These are phyloP conservation scores for Shiraia sp. DNA, from an alignment of 2,329 filamentous ascomycete genomes.

Conservation along the genomic window DNA sequence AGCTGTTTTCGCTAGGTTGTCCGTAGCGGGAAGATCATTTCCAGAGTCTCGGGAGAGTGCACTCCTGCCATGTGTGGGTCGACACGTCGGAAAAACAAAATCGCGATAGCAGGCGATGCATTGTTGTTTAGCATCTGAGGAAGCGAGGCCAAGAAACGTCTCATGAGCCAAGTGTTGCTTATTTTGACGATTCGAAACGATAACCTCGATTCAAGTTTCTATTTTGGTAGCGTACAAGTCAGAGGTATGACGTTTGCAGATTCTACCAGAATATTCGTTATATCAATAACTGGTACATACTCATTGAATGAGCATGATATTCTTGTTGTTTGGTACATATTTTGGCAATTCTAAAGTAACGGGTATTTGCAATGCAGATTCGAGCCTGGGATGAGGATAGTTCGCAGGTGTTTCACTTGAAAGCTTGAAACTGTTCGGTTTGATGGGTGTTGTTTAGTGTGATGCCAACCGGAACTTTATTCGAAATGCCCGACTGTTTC, in stretches of 20 bases:
- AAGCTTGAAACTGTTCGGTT: conserved; percentile 32
- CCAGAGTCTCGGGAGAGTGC: conserved; percentile 13
- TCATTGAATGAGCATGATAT: no score
- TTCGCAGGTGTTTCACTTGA: conserved; percentile 19
- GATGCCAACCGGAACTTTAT: conserved; percentile 8
- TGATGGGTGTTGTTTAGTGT: conserved; percentile 30
- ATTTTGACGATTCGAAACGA: conserved; percentile 34
- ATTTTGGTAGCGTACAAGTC: no score
- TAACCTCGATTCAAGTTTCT: not conserved
- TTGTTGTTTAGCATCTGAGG: conserved; percentile 38
- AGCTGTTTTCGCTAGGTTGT: conserved; percentile 11
- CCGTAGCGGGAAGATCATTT: conserved; percentile 25
- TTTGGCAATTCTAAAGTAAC: no score
- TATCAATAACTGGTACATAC: no score
- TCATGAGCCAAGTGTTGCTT: conserved; percentile 28
- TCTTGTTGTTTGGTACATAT: no score
- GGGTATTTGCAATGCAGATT: conserved; percentile 3
- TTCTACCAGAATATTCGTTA: no score
- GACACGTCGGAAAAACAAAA: conserved; percentile 21
- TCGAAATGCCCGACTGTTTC: conserved; percentile 16
- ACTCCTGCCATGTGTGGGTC: conserved; percentile 7
- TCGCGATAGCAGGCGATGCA: conserved; percentile 22
- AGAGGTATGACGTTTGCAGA: no score
- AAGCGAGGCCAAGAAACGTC: conserved; percentile 21
- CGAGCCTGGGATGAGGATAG: conserved; percentile 4